phyloP scores from a whole-genome alignment of 768 basidiomycete genomes.

The Favolaschia claudopus region DNA sequence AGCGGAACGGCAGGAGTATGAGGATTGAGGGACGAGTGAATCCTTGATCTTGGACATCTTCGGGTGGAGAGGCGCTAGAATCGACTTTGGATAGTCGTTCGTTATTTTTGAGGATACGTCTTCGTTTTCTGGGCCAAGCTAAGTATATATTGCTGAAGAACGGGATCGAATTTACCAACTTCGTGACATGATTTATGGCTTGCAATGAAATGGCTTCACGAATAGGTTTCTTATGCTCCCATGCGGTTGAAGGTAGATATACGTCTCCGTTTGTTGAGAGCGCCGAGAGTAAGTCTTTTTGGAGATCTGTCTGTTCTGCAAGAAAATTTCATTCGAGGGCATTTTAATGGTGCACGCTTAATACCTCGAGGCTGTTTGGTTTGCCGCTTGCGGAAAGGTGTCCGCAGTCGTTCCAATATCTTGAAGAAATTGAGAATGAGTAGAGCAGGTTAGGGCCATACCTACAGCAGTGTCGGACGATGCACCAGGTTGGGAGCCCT shows the following conservation, averaged over 20 bases:
- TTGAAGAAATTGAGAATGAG: slow-evolving; percentile 32
- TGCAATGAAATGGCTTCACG: slow-evolving; percentile 82
- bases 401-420: slow-evolving; percentile 65
- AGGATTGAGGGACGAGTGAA: slow-evolving; percentile 97
- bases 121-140: slow-evolving; percentile 75
- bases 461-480: slow-evolving; percentile 38
- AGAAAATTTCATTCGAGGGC: background rate
- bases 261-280: slow-evolving; percentile 79
- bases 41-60: slow-evolving; percentile 93
- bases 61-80: slow-evolving; percentile 60
- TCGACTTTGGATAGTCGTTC: slow-evolving; percentile 80
- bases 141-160: background rate
- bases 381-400: slow-evolving; percentile 62
- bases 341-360: slow-evolving; percentile 11
- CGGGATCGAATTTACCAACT: slow-evolving; percentile 56
- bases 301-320: slow-evolving; percentile 60
- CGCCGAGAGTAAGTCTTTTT: slow-evolving; percentile 72
- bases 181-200: slow-evolving; percentile 87
- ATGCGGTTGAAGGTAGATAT: slow-evolving; percentile 70
- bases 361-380: slow-evolving; percentile 61
- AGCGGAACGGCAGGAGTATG: slow-evolving; percentile 92
- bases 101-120: slow-evolving; percentile 91
- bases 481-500: slow-evolving; percentile 41
- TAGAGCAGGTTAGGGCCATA: slow-evolving; percentile 14
- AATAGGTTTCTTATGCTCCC: slow-evolving; percentile 66